A percentile compares a stretch with the other conserved stretches of the same genome.
Evolutionary conservation across 2,329 filamentous ascomycete species (phyloP).

Genomic region (Knufia petricola): DNA sequence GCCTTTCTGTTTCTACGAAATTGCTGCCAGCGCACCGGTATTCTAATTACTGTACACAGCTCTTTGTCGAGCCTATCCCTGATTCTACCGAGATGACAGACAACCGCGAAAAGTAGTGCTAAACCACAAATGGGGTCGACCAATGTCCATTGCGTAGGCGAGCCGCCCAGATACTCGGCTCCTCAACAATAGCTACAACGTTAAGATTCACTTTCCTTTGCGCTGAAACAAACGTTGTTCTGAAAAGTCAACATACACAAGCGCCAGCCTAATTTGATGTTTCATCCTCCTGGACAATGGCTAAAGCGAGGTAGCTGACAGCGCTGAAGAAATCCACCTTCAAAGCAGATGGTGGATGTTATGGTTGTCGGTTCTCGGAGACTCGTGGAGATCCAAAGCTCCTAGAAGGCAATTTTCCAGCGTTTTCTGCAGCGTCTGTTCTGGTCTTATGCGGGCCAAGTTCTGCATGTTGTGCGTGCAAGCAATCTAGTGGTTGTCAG

Average conservation of each 20-base stretch:
- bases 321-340: background rate
- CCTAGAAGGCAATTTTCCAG: constrained; percentile 1
- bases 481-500: constrained; percentile 4
- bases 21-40: constrained; percentile 56
- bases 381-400: background rate
- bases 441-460: constrained; percentile 7
- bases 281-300: background rate
- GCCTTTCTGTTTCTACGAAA: constrained; percentile 32
- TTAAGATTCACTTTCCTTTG: background rate
- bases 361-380: constrained; percentile 1
- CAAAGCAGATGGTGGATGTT: background rate
- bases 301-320: no score
- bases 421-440: background rate
- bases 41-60: constrained; percentile 13
- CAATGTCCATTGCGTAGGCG: background rate
- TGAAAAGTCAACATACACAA: background rate
- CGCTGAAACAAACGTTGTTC: background rate
- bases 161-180: background rate
- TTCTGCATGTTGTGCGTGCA: constrained; percentile 9
- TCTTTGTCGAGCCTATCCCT: background rate
- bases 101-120: background rate
- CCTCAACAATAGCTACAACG: background rate
- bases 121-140: background rate
- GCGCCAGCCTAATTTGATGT: constrained; percentile 5
- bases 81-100: constrained; percentile 3